A percentile compares a stretch with the other conserved stretches of the same genome.
phyloP scores from a whole-genome alignment of 2,329 filamentous ascomycete species.

The Claviceps pusilla region DNA sequence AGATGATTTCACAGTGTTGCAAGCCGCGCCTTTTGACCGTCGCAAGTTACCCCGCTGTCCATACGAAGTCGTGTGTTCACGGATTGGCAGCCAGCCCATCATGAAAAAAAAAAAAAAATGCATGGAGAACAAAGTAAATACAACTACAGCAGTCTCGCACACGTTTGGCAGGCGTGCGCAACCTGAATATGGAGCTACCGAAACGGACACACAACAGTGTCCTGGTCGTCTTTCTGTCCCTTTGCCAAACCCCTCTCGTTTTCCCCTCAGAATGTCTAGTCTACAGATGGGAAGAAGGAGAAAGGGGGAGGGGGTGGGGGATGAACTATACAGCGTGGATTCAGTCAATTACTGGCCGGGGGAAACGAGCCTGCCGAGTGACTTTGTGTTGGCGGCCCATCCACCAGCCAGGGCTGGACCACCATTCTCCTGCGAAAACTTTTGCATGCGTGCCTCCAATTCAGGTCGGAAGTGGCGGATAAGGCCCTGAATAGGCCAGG shows the following conservation, averaged over 20 bases:
- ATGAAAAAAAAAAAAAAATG: not conserved
- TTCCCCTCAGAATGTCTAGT: not conserved
- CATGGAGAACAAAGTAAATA: slow-evolving; percentile 4
- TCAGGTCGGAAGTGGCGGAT: slow-evolving; percentile 97
- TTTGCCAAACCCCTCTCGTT: not conserved
- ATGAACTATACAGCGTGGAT: slow-evolving; percentile 4
- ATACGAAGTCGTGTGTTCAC: no score
- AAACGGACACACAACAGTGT: not conserved
- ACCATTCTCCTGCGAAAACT: slow-evolving; percentile 58
- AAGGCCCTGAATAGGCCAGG: slow-evolving; percentile 94
- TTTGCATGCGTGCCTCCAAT: slow-evolving; percentile 77
- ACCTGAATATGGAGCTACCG: not conserved
- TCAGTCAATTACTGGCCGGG: slow-evolving; percentile 61
- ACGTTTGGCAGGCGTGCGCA: not conserved
- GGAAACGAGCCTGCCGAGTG: slow-evolving; percentile 70
- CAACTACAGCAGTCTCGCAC: slow-evolving; percentile 1
- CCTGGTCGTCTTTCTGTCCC: not conserved
- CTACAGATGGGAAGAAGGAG: not conserved
- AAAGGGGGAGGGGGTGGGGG: not conserved
- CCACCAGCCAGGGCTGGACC: slow-evolving; percentile 71
- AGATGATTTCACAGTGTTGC: not conserved
- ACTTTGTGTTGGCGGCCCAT: slow-evolving; percentile 60
- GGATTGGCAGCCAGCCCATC: not conserved
- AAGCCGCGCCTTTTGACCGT: no score
- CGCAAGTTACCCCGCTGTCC: no score